A percentile compares a stretch with the other conserved stretches of the same genome.
Conservation (phyloP, 2,329 filamentous ascomycete genomes). For the Saccharata proteae region DNA sequence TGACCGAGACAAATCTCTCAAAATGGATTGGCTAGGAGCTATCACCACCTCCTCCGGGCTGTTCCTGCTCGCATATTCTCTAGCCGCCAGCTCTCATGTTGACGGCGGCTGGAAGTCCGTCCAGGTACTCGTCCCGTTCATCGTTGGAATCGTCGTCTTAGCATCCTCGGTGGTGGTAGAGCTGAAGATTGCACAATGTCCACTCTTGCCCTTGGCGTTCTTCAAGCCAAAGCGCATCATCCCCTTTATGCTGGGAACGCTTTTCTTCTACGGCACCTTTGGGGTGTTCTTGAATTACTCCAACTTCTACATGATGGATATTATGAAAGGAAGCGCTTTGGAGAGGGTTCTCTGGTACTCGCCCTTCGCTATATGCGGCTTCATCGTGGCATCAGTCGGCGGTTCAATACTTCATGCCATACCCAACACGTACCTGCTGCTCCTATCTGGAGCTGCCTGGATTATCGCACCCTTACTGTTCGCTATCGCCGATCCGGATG, state of each 20-base stretch:
- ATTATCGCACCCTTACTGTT: slow-evolving; percentile 49
- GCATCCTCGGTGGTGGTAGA: slow-evolving; percentile 51
- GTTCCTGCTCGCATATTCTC: slow-evolving; percentile 58
- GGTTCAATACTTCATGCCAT: slow-evolving; percentile 57
- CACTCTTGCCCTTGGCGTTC: slow-evolving; percentile 53
- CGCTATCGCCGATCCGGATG: slow-evolving; percentile 46
- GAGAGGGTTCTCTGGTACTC: slow-evolving; percentile 51
- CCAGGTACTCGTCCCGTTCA: no score
- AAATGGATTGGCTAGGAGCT: slow-evolving; percentile 60
- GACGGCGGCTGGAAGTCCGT: slow-evolving; percentile 52
- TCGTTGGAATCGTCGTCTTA: slow-evolving; percentile 49
- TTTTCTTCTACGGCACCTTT: slow-evolving; percentile 56
- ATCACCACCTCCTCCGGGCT: slow-evolving; percentile 50
- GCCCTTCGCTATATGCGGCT: slow-evolving; percentile 56
- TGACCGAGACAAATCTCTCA: slow-evolving; percentile 26
- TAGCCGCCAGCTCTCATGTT: slow-evolving; percentile 56
- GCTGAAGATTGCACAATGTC: slow-evolving; percentile 52
- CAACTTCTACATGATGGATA: slow-evolving; percentile 53
- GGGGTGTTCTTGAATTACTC: slow-evolving; percentile 59
- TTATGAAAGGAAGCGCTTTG: slow-evolving; percentile 48
- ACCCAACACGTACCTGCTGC: slow-evolving; percentile 49
- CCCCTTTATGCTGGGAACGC: slow-evolving; percentile 46
- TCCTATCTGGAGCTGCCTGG: slow-evolving; percentile 49
- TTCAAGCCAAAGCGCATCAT: slow-evolving; percentile 57
- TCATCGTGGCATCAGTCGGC: slow-evolving; percentile 49